phyloP scores from a whole-genome alignment of 257 asterid genomes.

The Solanum raphanifolium region DNA sequence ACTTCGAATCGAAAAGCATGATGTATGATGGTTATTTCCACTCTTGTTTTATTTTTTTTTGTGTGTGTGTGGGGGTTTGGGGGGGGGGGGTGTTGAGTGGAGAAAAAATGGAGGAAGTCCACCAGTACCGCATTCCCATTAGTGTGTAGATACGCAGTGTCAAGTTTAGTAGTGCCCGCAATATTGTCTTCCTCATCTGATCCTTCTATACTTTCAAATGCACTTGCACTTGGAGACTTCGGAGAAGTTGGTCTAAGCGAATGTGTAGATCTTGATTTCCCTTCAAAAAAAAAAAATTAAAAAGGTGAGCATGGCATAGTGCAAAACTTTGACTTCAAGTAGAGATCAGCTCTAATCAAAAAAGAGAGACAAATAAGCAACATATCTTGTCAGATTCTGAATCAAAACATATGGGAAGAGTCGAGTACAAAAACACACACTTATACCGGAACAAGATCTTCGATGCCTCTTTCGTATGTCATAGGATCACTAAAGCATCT shows the following conservation, averaged over 20 bases:
- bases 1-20: background rate
- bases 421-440: background rate
- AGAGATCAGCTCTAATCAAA: background rate
- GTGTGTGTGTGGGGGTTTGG: no score
- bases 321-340: background rate
- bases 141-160: constrained; percentile 46
- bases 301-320: constrained; percentile 1
- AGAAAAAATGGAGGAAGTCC: background rate
- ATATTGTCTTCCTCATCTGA: constrained; percentile 84
- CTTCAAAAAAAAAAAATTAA: constrained; percentile 2
- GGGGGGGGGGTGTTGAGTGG: background rate
- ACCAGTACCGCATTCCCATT: constrained; percentile 56
- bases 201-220: constrained; percentile 88
- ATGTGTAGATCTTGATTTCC: constrained; percentile 45
- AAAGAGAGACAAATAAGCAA: background rate
- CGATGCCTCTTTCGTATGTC: background rate
- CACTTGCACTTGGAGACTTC: constrained; percentile 88
- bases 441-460: background rate
- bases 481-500: background rate
- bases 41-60: background rate
- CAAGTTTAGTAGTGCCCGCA: constrained; percentile 42
- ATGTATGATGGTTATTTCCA: background rate
- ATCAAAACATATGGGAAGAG: background rate
- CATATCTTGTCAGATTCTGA: background rate
- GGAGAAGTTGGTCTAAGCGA: constrained; percentile 73